These are phyloP conservation scores for Stenocarpella maydis DNA, from an alignment of 2,329 filamentous ascomycete species.

Conservation along the genomic window DNA sequence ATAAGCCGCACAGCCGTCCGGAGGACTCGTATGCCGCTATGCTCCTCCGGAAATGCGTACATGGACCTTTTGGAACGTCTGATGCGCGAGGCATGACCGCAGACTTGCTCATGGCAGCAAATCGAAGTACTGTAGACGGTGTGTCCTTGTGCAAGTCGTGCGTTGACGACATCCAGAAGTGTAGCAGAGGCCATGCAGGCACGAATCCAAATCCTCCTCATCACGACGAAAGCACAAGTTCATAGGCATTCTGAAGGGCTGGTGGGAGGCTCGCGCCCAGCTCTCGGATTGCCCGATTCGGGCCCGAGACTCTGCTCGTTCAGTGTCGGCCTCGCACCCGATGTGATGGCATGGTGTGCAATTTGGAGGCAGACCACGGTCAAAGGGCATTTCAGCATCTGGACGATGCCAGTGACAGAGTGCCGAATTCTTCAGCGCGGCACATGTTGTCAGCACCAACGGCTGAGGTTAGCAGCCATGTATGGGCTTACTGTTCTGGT, in stretches of 20 bases:
- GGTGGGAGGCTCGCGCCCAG: background rate
- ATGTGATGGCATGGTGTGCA: background rate
- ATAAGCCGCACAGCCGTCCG: background rate
- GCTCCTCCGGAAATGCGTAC: background rate
- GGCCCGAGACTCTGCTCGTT: background rate
- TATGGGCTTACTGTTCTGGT: background rate
- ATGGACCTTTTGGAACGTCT: background rate
- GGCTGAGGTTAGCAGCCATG: background rate
- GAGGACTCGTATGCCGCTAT: background rate
- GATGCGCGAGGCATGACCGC: too few species aligned
- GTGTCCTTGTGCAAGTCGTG: background rate
- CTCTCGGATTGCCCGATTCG: slow-evolving; percentile 1
- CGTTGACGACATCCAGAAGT: background rate
- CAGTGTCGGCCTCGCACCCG: background rate
- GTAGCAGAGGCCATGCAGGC: background rate
- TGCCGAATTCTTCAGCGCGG: background rate
- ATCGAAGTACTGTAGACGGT: background rate
- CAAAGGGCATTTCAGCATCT: too few species aligned
- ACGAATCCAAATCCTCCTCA: background rate
- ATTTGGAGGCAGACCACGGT: background rate
- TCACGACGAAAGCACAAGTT: background rate
- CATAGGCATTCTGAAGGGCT: background rate
- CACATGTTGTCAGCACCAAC: background rate
- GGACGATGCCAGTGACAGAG: background rate
- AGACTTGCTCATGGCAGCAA: background rate